Evolutionary conservation across 2,329 filamentous ascomycete genomes (phyloP).

Genomic region (Pochonia chlamydosporia): DNA sequence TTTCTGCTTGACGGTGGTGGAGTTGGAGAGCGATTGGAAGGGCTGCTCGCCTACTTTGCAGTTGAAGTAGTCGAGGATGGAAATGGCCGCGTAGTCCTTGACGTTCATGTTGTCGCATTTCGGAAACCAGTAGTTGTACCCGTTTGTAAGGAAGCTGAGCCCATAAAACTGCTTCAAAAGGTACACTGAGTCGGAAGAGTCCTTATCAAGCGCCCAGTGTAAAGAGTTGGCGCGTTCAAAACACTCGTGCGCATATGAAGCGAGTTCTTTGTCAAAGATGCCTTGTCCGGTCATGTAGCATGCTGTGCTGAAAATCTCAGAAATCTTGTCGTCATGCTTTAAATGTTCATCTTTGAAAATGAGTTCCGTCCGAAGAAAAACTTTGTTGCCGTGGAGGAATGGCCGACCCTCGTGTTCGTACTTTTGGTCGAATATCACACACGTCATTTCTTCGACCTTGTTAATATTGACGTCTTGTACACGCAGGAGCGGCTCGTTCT

Average conservation of each 20-base stretch:
- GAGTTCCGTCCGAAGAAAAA: slow-evolving; percentile 3
- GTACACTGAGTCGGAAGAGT: neutral
- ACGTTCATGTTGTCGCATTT: neutral
- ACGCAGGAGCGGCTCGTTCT: neutral
- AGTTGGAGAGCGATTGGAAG: neutral
- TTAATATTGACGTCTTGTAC: neutral
- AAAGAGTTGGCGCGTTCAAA: slow-evolving; percentile 2
- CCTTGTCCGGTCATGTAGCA: slow-evolving; percentile 4
- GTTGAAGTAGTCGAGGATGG: neutral
- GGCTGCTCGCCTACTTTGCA: neutral
- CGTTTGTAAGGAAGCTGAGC: neutral
- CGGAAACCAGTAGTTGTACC: slow-evolving; percentile 3
- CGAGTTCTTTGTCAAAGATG: neutral
- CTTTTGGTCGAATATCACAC: slow-evolving; percentile 2
- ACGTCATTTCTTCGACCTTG: slow-evolving; percentile 1
- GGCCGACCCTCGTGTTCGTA: slow-evolving; percentile 2
- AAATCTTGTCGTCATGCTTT: neutral
- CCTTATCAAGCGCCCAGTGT: neutral
- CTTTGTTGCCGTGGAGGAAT: neutral
- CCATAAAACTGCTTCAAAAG: neutral
- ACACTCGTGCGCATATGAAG: neutral
- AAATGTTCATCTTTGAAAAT: neutral
- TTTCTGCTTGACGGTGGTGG: neutral
- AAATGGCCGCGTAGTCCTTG: neutral
- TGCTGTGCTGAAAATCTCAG: neutral